phyloP scores from a whole-genome alignment of 345 rosid genomes.

The thale cress (Arabidopsis thaliana) region DNA sequence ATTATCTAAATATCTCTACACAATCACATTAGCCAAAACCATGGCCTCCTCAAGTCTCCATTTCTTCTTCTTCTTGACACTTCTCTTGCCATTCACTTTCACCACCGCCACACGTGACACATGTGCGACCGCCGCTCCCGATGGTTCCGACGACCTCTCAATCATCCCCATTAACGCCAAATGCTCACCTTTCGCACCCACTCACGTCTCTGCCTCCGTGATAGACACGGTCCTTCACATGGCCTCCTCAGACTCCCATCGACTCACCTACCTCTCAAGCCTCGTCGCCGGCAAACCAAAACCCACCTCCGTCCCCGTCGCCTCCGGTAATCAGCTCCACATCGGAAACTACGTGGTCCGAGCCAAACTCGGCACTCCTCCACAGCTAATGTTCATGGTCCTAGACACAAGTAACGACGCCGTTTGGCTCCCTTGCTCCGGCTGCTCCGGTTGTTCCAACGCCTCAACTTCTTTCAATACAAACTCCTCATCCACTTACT shows the following conservation, averaged over 20 bases:
- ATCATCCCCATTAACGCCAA: conserved; percentile 72
- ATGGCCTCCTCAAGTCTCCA: conserved; percentile 53
- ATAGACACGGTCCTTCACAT: conserved; percentile 63
- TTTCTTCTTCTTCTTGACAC: conserved; percentile 48
- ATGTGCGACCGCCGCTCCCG: conserved; percentile 51
- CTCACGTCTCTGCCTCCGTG: conserved; percentile 55
- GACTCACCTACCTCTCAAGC: conserved; percentile 65
- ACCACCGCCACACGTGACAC: conserved; percentile 51
- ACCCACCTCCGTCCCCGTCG: conserved; percentile 59
- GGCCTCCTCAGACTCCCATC: conserved; percentile 71
- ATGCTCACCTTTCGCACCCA: conserved; percentile 74
- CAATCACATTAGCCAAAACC: conserved; percentile 30
- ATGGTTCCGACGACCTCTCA: conserved; percentile 56
- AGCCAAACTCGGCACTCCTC: conserved; percentile 77
- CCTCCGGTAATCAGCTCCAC: conserved; percentile 58
- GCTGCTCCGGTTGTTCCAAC: conserved; percentile 69
- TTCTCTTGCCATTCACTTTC: conserved; percentile 43
- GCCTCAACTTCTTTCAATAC: conserved; percentile 51
- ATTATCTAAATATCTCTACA: conserved; percentile 17
- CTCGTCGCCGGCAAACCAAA: conserved; percentile 55
- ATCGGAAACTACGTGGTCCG: conserved; percentile 69
- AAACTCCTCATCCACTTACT: conserved; percentile 59
- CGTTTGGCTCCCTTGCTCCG: conserved; percentile 81
- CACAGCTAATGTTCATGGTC: conserved; percentile 82
- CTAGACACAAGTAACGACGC: conserved; percentile 78